Percentiles rank a stretch among this genome's conserved stretches.
phyloP scores from a whole-genome alignment of 192 early-diverging fungal species.

The Fimicolochytrium jonesii region DNA sequence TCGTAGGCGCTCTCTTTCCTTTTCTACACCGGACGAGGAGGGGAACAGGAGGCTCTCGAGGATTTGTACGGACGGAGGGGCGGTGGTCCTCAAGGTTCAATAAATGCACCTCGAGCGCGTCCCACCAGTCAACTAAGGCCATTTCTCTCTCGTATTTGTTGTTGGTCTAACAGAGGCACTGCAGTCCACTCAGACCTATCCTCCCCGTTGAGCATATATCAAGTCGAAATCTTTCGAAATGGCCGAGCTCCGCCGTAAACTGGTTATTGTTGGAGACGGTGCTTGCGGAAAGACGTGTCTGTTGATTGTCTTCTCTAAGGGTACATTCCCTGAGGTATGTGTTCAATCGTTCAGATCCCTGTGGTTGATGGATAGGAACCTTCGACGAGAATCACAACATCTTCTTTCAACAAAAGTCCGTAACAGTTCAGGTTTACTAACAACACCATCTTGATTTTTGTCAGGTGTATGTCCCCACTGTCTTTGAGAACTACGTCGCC shows the following conservation, averaged over 20 bases:
- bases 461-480: conserved; percentile 51
- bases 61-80: no score
- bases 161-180: no score
- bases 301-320: conserved; percentile 45
- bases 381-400: background rate
- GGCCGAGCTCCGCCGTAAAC: conserved; percentile 74
- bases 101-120: no score
- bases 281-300: conserved; percentile 91
- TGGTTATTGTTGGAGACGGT: conserved; percentile 93
- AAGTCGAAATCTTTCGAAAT: conserved; percentile 8
- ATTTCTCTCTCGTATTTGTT: no score
- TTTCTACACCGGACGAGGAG: no score
- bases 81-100: no score
- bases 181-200: no score
- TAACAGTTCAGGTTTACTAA: background rate
- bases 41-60: no score
- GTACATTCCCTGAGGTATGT: conserved; percentile 35
- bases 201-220: no score
- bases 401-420: background rate
- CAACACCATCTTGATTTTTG: background rate
- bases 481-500: conserved; percentile 89
- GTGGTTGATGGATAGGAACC: background rate
- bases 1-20: no score
- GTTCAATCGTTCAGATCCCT: background rate
- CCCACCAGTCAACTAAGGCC: no score